Evolutionary conservation across 768 basidiomycete genomes (phyloP).

Genomic region (Sarcodon aspratus): DNA sequence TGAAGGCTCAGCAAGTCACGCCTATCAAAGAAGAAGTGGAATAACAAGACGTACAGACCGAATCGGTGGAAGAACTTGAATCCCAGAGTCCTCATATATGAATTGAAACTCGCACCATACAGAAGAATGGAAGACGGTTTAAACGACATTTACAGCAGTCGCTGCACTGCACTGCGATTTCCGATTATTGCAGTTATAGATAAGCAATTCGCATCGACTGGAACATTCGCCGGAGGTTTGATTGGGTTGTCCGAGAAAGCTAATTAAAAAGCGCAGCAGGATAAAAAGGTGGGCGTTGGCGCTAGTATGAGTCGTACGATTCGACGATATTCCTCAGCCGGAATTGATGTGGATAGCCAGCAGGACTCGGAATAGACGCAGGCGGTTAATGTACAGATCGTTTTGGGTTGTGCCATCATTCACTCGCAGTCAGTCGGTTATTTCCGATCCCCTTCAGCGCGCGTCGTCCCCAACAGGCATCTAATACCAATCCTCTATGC

Average conservation of each 20-base stretch:
- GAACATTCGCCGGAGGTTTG: background rate
- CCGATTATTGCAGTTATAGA: too few species aligned
- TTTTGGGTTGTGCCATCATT: too few species aligned
- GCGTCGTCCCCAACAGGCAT: background rate
- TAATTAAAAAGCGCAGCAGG: background rate
- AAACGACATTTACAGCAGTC: too few species aligned
- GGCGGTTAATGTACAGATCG: too few species aligned
- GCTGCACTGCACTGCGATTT: too few species aligned
- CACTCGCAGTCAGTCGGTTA: background rate
- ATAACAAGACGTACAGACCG: slow-evolving; percentile 52
- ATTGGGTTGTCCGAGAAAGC: background rate
- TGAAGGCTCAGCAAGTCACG: background rate
- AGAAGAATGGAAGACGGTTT: too few species aligned
- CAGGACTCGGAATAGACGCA: background rate
- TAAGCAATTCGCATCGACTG: too few species aligned
- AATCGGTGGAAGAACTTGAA: slow-evolving; percentile 56
- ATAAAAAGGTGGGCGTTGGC: background rate
- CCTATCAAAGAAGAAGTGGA: background rate
- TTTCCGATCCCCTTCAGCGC: background rate
- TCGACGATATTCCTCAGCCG: background rate
- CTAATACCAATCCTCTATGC: background rate
- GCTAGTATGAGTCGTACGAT: background rate
- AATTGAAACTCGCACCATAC: background rate
- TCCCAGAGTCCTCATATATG: slow-evolving; percentile 25
- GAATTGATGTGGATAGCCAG: slow-evolving; percentile 1